Percentiles rank a stretch among this genome's conserved stretches.
These are phyloP conservation scores for Pseudonectria foliicola DNA, from an alignment of 2,329 filamentous ascomycete genomes.

Conservation along the genomic window DNA sequence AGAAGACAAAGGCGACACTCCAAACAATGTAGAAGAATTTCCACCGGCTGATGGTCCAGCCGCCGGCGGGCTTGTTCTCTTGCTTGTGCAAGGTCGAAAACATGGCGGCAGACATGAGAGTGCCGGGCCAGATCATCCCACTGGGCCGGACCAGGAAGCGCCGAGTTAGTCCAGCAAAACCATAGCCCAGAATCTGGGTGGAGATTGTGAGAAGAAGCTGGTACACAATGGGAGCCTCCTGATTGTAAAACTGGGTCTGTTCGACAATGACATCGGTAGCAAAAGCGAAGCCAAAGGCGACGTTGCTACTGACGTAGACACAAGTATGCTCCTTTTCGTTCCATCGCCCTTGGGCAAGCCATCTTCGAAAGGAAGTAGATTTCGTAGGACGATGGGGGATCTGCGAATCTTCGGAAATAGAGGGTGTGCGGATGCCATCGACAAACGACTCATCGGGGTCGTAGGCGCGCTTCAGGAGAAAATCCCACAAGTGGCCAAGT, in stretches of 20 bases:
- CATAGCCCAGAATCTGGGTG: conserved; percentile 80
- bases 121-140: conserved; percentile 88
- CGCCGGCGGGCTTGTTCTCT: conserved; percentile 73
- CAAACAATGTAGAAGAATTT: conserved; percentile 77
- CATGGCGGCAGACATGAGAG: conserved; percentile 82
- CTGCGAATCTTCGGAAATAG: conserved; percentile 12
- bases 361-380: conserved; percentile 50
- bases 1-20: conserved; percentile 66
- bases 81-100: conserved; percentile 80
- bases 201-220: conserved; percentile 78
- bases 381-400: conserved; percentile 17
- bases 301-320: conserved; percentile 84
- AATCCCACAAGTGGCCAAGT: conserved; percentile 73
- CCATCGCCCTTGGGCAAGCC: conserved; percentile 75
- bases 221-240: conserved; percentile 68
- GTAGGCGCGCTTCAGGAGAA: conserved; percentile 56
- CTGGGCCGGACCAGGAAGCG: conserved; percentile 77
- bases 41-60: conserved; percentile 77
- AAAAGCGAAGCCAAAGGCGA: conserved; percentile 84
- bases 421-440: conserved; percentile 36
- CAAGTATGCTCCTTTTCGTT: conserved; percentile 86
- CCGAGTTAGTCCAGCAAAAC: conserved; percentile 74
- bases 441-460: conserved; percentile 43
- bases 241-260: conserved; percentile 82
- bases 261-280: conserved; percentile 87